Base-by-base conservation (phyloP, 1,284 basidiomycete genomes). In the Trametes pubescens region DNA sequence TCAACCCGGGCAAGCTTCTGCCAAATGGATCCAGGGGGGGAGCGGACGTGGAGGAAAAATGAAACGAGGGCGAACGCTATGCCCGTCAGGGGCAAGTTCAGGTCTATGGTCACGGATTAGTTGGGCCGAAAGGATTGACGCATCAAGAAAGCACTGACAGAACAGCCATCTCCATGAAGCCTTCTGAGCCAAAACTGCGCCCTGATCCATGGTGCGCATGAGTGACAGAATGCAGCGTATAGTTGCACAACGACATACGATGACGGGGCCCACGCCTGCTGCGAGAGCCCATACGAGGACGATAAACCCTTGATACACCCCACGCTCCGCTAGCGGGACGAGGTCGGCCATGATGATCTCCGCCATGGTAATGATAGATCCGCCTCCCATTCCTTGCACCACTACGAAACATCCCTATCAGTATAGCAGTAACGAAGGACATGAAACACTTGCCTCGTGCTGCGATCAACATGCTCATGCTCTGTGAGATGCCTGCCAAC, bases 401-500 rank as follows among this genome's bases (percentile, higher is more conserved):
- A 72, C 77, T 71, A 26, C 59, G 34, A n/a, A 43, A 4, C 3
- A 4, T 43, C 14, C 6, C 2, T 1, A 8, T 43, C 14, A 43
- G 2, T 7, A 49, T 37, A 38, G 11, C 16, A 49, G 29, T 24
- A 24, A 13, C 11, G 10, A 10, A 32, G 10, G 2, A 35, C 14
- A n/a, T 1, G 9, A 67, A n/a, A 26, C 9, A 51, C 66, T 18
- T 32, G 63, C 66, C 55, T 26, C 67, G 52, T 35, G 64, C 67
- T n/a, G 75, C 80, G 59, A 83, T 81, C 40, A 85, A 71, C 78
- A 78, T 78, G 34, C 73, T 74, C 78, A 83, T 81, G 56, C 65
- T 78, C 59, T 79, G 75, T 0, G 84, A 78, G 0, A 79, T 75
- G 0, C 81, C 83, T 37, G 78, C 79, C 0, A 86, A 52, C 6